Conservation (phyloP, 306 rosid genomes). For the Boehmeria nivea region DNA sequence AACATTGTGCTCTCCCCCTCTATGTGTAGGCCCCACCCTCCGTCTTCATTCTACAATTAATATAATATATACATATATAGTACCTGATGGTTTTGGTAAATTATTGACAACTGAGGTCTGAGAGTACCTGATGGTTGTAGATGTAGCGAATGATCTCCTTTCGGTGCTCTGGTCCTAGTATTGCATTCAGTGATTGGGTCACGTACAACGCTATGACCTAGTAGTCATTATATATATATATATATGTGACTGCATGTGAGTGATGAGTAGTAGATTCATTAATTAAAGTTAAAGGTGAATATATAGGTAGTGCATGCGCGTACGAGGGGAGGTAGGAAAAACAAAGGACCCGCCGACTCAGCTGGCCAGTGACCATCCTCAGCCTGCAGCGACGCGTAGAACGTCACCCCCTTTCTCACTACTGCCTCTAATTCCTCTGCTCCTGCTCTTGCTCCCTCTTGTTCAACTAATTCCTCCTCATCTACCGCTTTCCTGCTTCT, state of each 20-base stretch:
- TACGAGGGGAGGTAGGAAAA: constrained; percentile 71
- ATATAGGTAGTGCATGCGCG: no score
- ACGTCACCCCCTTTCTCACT: constrained; percentile 43
- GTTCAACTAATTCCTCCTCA: no score
- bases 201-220: constrained; percentile 63
- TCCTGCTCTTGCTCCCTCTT: no score
- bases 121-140: constrained; percentile 67
- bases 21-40: constrained; percentile 89
- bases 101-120: no score
- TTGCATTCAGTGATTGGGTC: constrained; percentile 36
- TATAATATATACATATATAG: no score
- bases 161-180: constrained; percentile 36
- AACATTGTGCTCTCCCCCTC: constrained; percentile 78
- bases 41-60: constrained; percentile 68
- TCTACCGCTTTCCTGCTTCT: no score
- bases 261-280: no score
- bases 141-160: constrained; percentile 53
- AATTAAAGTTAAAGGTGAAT: no score
- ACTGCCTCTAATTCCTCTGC: constrained; percentile 22
- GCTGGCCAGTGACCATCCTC: constrained; percentile 74
- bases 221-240: no score
- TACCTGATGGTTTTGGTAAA: no score
- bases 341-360: constrained; percentile 74
- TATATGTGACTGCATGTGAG: no score
- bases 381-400: constrained; percentile 44